Conservation (phyloP, 371 early-diverging fungal genomes). For the Nematocida sp. region DNA sequence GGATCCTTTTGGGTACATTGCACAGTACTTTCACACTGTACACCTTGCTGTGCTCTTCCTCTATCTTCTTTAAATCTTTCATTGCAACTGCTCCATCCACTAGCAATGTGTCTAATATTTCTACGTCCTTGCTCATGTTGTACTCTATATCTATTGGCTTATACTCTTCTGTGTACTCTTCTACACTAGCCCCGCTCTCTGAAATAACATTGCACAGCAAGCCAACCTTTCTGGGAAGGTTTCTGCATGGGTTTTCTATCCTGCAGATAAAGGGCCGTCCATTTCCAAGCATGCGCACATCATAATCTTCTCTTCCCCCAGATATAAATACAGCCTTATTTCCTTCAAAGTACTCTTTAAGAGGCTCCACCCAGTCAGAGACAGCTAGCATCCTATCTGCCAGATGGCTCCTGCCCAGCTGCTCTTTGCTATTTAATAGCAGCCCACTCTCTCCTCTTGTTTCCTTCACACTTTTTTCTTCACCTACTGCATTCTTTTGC, state of each 20-base stretch:
- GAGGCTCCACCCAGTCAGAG: constrained; percentile 49
- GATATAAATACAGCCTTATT: constrained; percentile 72
- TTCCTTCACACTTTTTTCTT: background rate
- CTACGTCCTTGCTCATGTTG: constrained; percentile 7
- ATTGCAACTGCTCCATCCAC: constrained; percentile 47
- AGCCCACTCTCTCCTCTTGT: background rate
- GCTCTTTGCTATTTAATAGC: background rate
- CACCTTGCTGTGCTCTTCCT: constrained; percentile 52
- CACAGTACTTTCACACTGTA: constrained; percentile 54
- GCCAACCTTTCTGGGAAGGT: constrained; percentile 71
- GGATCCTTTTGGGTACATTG: background rate
- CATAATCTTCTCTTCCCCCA: constrained; percentile 89
- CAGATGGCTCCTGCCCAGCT: background rate
- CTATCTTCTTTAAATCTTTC: constrained; percentile 51
- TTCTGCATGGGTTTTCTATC: constrained; percentile 76
- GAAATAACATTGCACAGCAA: constrained; percentile 29
- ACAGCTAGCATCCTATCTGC: constrained; percentile 36
- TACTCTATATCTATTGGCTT: background rate
- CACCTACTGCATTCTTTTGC: background rate
- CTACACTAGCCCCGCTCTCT: constrained; percentile 61
- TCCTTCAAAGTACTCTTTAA: constrained; percentile 42
- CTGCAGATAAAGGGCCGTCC: constrained; percentile 89
- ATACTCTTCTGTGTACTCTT: constrained; percentile 40
- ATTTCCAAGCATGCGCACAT: constrained; percentile 84
- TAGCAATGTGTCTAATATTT: constrained; percentile 22